A percentile compares a stretch with the other conserved stretches of the same genome.
Conservation (phyloP, 129 eudicot species). For the Sambucus nigra region DNA sequence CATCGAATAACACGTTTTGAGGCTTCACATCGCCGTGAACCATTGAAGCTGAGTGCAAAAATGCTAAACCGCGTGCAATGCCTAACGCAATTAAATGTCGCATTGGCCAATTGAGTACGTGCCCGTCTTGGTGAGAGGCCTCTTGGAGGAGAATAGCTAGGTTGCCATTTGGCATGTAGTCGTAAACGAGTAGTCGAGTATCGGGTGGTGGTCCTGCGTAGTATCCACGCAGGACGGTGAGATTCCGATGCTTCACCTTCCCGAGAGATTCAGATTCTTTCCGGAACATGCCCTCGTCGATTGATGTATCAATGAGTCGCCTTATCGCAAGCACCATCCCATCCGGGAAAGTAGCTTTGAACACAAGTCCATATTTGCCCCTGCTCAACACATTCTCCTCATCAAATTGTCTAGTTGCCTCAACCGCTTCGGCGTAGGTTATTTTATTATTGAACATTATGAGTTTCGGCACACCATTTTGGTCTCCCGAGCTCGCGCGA, state of each 20-base stretch:
- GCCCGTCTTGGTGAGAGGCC: constrained; percentile 87
- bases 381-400: constrained; percentile 79
- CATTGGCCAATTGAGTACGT: constrained; percentile 92
- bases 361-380: constrained; percentile 57
- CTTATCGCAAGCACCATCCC: constrained; percentile 82
- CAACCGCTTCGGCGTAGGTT: constrained; percentile 61
- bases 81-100: constrained; percentile 80
- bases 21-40: constrained; percentile 79
- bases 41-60: constrained; percentile 52
- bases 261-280: constrained; percentile 74
- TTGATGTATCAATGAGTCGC: constrained; percentile 53
- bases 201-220: constrained; percentile 63
- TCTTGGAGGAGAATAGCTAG: constrained; percentile 69
- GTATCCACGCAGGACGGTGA: constrained; percentile 84
- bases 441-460: constrained; percentile 59
- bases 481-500: constrained; percentile 50
- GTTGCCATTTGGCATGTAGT: constrained; percentile 94
- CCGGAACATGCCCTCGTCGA: constrained; percentile 35
- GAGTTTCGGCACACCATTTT: constrained; percentile 58
- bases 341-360: constrained; percentile 69
- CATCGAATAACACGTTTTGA: constrained; percentile 73
- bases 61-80: constrained; percentile 73
- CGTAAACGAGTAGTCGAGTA: constrained; percentile 59
- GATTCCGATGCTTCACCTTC: constrained; percentile 69
- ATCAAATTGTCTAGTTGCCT: constrained; percentile 75